Evolutionary conservation across 768 basidiomycete species (phyloP), one percentile per base, ranked within the genome.

Genomic region (Mycena olivaceomarginata): DNA sequence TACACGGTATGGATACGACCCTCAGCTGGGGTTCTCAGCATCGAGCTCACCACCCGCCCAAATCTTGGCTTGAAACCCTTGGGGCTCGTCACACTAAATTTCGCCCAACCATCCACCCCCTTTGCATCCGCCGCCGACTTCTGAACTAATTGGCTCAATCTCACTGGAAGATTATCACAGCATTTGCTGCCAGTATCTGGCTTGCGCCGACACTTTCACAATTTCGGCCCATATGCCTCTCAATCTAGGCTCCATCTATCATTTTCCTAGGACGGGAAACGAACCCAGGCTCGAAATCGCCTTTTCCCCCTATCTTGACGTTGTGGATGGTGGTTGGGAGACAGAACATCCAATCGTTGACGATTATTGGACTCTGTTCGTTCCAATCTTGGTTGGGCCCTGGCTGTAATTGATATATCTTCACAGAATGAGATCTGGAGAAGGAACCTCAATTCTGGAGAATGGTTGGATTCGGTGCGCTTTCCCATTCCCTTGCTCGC

Each of bases 1-100:
- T 71, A 46, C 46, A 71, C n/a, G 1, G 43, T 64, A 8, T 71
- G 70, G 70, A 48, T 63, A 46, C 59, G 60, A 15, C 60, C 60
- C n/a, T 62, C 45, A 63, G 40, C 70, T 1, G 25, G 25, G 8
- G 16, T 18, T 12, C 25, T 71, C 37, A 63, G 45, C 60, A 37
- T 71, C 41, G 70, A 71, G 15, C 60, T 71, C 60, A n/a, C 46
- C n/a, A n/a, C 10, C 43, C 56, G 7, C 46, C 51, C n/a, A 51
- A 51, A 16, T 2, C 25, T 57, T n/a, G n/a, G 43, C 43, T 7
- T 43, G 12, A 6, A 15, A 18, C 39, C 20, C 39, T 40, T n/a
- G 5, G 16, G 1, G 11, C 5, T 5, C 43, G 43, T 43, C 7
- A 43, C 6, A 43, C 12, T 43, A 12, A 6, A 7, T 43, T 12